Base-by-base conservation (phyloP, 2,329 filamentous ascomycete species). In the Seiridium unicorne region DNA sequence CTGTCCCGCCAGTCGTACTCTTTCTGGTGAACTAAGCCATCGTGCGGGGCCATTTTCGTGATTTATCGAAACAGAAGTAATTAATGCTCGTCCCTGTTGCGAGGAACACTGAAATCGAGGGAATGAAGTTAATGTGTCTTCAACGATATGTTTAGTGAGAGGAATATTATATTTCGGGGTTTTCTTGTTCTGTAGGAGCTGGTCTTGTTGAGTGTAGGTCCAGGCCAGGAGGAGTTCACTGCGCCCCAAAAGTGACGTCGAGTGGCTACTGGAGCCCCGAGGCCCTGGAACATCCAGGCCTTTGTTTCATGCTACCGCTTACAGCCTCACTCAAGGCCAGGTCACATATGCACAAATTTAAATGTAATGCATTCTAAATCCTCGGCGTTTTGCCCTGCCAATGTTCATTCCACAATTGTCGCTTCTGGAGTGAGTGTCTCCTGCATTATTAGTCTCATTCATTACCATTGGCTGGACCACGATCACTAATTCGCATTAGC, bases 1-100 rank as follows among this genome's bases (percentile, higher is more conserved):
- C 83, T 87, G 70, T 89, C 85, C 66, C 86, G 83, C 76, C 89
- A 83, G 70, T 90, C 84, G 69, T 89, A 89, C 69, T 89, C 81
- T 67, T 85, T 84, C 34, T 74, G 77, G 67, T 89, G 86, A 7
- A 89, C 82, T 46, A 89, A 77, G 48, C 86, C 86, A 68, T 85
- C 74, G 67, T 85, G 77, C 4, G 87, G 87, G 51, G 85, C 74
- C 86, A 89, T 89, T 38, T 13, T 55, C 13, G 38, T 26, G 18
- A 26, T 26, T 26, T 26, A 26, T 26, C 18, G 18, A 26, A 26
- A 26, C 18, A 26, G 18, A 34, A 35, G n/a, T 51, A 31, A 31
- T 49, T 26, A 10, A 32, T 49, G 47, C 13, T 10, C n/a, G n/a
- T n/a, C 18, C 18, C 42, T 44, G 46, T 18, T 18, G 31, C 46